Conservation (phyloP, 805 yeast genomes). For the Metschnikowia baotianmanensis region DNA sequence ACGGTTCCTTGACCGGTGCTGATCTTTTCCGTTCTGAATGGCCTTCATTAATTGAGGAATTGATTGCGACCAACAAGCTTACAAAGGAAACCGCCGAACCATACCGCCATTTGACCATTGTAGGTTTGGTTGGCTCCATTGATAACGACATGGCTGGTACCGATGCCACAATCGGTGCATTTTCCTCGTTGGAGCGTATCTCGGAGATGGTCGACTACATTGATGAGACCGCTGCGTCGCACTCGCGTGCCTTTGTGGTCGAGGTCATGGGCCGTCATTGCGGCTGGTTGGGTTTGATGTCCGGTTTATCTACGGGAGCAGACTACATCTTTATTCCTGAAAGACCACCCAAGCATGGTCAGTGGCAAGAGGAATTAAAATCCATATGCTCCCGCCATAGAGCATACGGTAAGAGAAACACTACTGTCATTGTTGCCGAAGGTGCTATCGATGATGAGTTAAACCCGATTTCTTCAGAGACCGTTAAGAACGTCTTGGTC, state of each 20-base stretch:
- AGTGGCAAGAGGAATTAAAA: constrained; percentile 81
- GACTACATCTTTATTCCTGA: constrained; percentile 95
- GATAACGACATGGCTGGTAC: constrained; percentile 98
- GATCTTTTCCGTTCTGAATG: constrained; percentile 92
- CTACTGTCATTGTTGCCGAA: constrained; percentile 96
- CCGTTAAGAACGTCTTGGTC: constrained; percentile 79
- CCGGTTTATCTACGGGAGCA: constrained; percentile 95
- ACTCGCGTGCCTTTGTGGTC: constrained; percentile 94
- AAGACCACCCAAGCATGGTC: constrained; percentile 70
- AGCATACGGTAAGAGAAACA: constrained; percentile 84
- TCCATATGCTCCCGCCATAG: constrained; percentile 77
- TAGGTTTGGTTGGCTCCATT: constrained; percentile 94
- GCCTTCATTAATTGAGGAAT: constrained; percentile 82
- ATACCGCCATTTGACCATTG: constrained; percentile 74
- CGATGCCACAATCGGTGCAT: constrained; percentile 95
- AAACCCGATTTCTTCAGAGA: constrained; percentile 74
- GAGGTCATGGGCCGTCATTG: constrained; percentile 99
- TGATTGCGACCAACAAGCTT: constrained; percentile 54
- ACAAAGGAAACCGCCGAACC: constrained; percentile 57
- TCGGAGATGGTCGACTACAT: constrained; percentile 94
- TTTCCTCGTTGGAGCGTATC: constrained; percentile 88
- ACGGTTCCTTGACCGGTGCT: constrained; percentile 97
- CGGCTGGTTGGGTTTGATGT: constrained; percentile 98
- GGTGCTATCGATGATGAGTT: constrained; percentile 89
- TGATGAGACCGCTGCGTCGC: constrained; percentile 96